These are phyloP conservation scores for Zangia roseola DNA, from an alignment of 768 basidiomycete species.

Conservation along the genomic window DNA sequence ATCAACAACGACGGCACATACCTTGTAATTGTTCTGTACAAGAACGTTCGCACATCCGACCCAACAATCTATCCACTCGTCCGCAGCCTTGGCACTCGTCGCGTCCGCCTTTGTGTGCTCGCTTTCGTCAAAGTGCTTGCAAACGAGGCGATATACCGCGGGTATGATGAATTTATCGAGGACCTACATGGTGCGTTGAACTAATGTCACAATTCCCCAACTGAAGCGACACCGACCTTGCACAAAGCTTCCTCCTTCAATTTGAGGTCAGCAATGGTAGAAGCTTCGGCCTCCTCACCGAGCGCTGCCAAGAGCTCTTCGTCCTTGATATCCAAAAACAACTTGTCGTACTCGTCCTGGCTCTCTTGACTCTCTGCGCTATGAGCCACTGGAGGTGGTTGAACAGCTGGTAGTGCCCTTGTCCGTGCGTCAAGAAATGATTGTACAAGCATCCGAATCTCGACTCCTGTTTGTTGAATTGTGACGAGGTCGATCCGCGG, in stretches of 20 bases:
- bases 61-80: slow-evolving; percentile 71
- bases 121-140: slow-evolving; percentile 43
- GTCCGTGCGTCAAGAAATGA: slow-evolving; percentile 60
- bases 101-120: slow-evolving; percentile 18
- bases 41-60: slow-evolving; percentile 64
- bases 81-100: slow-evolving; percentile 38
- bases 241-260: slow-evolving; percentile 48
- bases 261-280: slow-evolving; percentile 31
- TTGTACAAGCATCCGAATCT: slow-evolving; percentile 58
- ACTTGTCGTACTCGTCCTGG: slow-evolving; percentile 69
- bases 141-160: slow-evolving; percentile 54
- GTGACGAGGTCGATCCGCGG: slow-evolving; percentile 43
- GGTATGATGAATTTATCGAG: slow-evolving; percentile 49
- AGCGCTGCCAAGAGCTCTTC: slow-evolving; percentile 57
- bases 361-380: slow-evolving; percentile 59
- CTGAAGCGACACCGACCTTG: slow-evolving; percentile 38
- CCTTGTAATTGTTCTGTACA: slow-evolving; percentile 49
- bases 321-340: slow-evolving; percentile 62
- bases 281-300: slow-evolving; percentile 32
- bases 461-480: slow-evolving; percentile 43
- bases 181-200: slow-evolving; percentile 35
- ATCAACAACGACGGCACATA: slow-evolving; percentile 19
- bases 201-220: not conserved
- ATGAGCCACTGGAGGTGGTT: slow-evolving; percentile 25
- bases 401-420: slow-evolving; percentile 42